phyloP scores from a whole-genome alignment of 805 yeast genomes.

The Suhomyces tanzawaensis region DNA sequence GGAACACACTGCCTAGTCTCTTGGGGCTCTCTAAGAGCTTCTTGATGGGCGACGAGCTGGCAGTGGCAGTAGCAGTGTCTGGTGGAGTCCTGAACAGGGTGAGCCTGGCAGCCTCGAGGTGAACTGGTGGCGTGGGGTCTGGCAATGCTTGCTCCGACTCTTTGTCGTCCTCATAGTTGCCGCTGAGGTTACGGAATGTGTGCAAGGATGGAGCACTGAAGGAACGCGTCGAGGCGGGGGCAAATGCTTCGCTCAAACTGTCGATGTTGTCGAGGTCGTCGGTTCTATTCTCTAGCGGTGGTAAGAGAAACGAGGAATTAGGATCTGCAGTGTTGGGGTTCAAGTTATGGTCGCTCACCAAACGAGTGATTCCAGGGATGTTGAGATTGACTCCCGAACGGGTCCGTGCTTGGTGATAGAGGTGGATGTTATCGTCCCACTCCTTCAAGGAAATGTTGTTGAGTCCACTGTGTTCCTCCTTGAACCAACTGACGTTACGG shows the following conservation, averaged over 20 bases:
- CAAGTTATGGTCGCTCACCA: constrained; percentile 18
- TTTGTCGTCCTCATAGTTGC: neutral
- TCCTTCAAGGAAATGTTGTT: constrained; percentile 28
- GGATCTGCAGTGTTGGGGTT: neutral
- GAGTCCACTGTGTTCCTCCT: constrained; percentile 2
- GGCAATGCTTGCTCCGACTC: neutral
- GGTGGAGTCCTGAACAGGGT: constrained; percentile 12
- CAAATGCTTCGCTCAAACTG: neutral
- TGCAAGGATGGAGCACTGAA: constrained; percentile 42
- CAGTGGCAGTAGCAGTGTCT: constrained; percentile 9
- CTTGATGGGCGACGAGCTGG: constrained; percentile 31
- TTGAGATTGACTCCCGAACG: constrained; percentile 22
- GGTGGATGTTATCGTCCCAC: constrained; percentile 28
- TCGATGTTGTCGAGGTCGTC: constrained; percentile 27
- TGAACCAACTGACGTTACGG: constrained; percentile 1
- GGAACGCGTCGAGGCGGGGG: constrained; percentile 19
- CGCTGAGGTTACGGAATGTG: constrained; percentile 28
- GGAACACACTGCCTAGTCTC: constrained; percentile 22
- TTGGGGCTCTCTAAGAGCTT: constrained; percentile 32
- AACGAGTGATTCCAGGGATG: constrained; percentile 16
- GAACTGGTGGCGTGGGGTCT: neutral
- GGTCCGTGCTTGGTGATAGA: constrained; percentile 23
- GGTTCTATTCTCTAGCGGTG: constrained; percentile 11
- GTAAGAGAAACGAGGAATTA: constrained; percentile 1
- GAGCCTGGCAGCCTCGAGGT: neutral